Percentiles rank a stretch among this genome's conserved stretches.
phyloP scores from a whole-genome alignment of 805 yeast species.

The Ascoidea tarda region DNA sequence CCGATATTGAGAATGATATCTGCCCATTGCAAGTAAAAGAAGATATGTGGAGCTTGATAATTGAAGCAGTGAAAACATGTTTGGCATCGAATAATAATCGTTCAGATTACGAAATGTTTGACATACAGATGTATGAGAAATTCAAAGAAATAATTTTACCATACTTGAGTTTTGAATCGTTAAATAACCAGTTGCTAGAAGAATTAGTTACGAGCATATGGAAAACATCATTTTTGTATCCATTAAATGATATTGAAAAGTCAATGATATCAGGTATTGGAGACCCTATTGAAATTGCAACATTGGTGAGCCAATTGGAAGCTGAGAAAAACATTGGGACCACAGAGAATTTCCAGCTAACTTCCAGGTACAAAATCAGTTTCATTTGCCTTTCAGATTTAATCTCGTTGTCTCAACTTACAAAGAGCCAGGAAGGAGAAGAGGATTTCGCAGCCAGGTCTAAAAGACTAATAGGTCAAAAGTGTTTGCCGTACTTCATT shows the following conservation, averaged over 20 bases:
- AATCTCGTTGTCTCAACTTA: slow-evolving; percentile 23
- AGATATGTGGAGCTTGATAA: slow-evolving; percentile 25
- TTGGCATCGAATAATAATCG: slow-evolving; percentile 20
- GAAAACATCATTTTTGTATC: slow-evolving; percentile 44
- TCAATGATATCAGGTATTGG: slow-evolving; percentile 17
- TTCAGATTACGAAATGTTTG: slow-evolving; percentile 26
- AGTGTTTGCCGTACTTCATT: slow-evolving; percentile 32
- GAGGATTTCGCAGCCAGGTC: slow-evolving; percentile 5
- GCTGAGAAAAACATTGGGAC: slow-evolving; percentile 47
- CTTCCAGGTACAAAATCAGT: slow-evolving; percentile 34
- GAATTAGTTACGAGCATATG: slow-evolving; percentile 36
- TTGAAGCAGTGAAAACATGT: slow-evolving; percentile 26
- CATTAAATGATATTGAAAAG: slow-evolving; percentile 38
- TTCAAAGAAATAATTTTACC: slow-evolving; percentile 30
- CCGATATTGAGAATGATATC: slow-evolving; percentile 8
- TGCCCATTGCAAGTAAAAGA: slow-evolving; percentile 3
- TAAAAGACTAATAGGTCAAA: slow-evolving; percentile 13
- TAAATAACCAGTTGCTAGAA: slow-evolving; percentile 21
- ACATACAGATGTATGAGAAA: slow-evolving; percentile 26
- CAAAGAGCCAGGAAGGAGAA: background rate
- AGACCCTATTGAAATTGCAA: slow-evolving; percentile 22
- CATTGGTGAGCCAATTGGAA: slow-evolving; percentile 24
- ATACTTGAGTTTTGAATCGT: slow-evolving; percentile 17
- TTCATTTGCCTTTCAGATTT: slow-evolving; percentile 42
- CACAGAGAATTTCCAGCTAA: slow-evolving; percentile 32